Base-by-base conservation (phyloP, 441 rosid species). In the Geranium incanum region DNA sequence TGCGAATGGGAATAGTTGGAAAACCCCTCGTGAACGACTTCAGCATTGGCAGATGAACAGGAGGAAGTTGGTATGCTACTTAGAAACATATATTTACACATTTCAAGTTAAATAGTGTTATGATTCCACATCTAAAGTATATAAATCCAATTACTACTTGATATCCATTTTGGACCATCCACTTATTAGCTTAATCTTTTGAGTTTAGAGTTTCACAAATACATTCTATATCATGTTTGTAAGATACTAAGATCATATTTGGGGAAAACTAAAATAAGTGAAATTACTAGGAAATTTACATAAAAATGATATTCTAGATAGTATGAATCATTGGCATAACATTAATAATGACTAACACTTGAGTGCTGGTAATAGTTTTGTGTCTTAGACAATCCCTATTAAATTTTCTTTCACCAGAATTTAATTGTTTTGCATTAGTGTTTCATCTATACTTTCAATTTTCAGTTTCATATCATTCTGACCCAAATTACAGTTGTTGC, bases 11-110 rank as follows among this genome's bases (percentile, higher is more conserved):
- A 91, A 89, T 79, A 86, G 83, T 77, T 93, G 96, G 96, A 92
- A 84, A 79, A 93, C 90, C 80, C 88, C 93, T 63, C 88, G 78
- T 39, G 97, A 93, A 80, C 98, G 91, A 84, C 93, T 91, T 84
- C 96, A 91, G 81, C 98, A 93, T 72, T 93, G 98, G 98, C 97
- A 93, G 84, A 89, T 93, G 88, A 93, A 93, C 82, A 85, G 98
- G 79, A 88, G 98, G 80, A 93, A 86, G 77, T 80, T 93, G 86
- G 98, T 93, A 85, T 9, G 66, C 66, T 21, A 62, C 37, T 2
- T 62, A 62, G 36, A 52, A 52, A 52, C 15, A 62, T 23, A 62
- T 62, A 19, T 62, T 62, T 4, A 48, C n/a, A 48, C 55, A 48
- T 8, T 48, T 48, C 55, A 11, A 48, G 55, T 48, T 48, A 48